Conservation (phyloP, 2,329 filamentous ascomycete genomes). For the Epicoccum sorghinum region DNA sequence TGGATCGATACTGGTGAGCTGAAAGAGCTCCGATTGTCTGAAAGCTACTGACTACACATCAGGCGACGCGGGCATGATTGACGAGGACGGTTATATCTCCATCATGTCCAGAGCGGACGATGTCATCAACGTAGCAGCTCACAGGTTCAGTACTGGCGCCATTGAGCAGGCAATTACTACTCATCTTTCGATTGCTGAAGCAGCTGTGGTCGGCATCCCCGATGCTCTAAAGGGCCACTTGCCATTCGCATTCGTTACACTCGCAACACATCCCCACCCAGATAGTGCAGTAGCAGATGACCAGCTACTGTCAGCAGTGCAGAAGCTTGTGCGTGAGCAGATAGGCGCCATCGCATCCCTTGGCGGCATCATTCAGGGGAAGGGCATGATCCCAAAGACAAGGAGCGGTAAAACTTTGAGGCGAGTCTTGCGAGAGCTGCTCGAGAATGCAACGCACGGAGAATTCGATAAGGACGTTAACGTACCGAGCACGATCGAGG, state of each 20-base stretch:
- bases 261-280: conserved; percentile 59
- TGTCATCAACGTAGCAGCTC: conserved; percentile 94
- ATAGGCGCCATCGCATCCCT: conserved; percentile 88
- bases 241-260: conserved; percentile 85
- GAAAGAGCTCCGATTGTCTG: too few species aligned
- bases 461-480: conserved; percentile 74
- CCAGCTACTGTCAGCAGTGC: conserved; percentile 67
- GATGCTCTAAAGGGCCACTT: conserved; percentile 88
- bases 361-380: conserved; percentile 83
- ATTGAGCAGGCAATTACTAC: conserved; percentile 91
- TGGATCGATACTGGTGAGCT: conserved; percentile 78
- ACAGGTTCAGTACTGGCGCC: conserved; percentile 86
- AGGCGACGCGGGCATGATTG: conserved; percentile 83
- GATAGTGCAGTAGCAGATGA: conserved; percentile 57
- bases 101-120: conserved; percentile 76
- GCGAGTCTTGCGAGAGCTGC: conserved; percentile 78
- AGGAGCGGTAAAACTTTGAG: conserved; percentile 89
- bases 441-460: conserved; percentile 80
- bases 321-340: conserved; percentile 73
- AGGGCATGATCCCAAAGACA: conserved; percentile 89
- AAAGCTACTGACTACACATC: neutral
- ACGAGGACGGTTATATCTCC: conserved; percentile 70
- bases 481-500: conserved; percentile 86
- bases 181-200: conserved; percentile 80
- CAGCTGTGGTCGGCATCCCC: conserved; percentile 84